These are phyloP conservation scores for Blastobotrys mokoenaii DNA, from an alignment of 805 yeast genomes.

Conservation along the genomic window DNA sequence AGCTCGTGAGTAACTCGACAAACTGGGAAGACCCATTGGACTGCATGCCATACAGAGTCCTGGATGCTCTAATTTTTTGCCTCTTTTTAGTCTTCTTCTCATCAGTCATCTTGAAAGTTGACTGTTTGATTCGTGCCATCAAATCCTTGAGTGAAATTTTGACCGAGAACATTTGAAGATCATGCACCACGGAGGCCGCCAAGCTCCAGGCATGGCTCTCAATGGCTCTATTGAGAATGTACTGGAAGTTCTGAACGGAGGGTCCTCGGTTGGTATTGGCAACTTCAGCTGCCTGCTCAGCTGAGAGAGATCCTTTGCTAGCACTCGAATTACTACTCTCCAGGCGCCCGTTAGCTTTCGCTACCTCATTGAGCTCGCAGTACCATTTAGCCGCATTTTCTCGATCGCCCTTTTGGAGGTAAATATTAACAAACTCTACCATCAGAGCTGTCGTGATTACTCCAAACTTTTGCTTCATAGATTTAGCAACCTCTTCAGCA, in stretches of 20 bases:
- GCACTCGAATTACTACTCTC: neutral
- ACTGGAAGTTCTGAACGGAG: slow-evolving; percentile 4
- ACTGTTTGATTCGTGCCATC: slow-evolving; percentile 8
- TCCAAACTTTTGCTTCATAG: slow-evolving; percentile 11
- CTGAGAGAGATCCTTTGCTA: neutral
- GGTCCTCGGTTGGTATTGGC: slow-evolving; percentile 8
- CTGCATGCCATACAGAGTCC: too few species aligned
- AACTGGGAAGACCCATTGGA: neutral
- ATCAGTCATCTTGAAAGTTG: neutral
- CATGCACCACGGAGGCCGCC: slow-evolving; percentile 11
- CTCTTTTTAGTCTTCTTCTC: neutral
- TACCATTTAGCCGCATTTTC: neutral
- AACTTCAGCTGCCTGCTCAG: slow-evolving; percentile 9
- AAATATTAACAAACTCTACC: slow-evolving; percentile 13
- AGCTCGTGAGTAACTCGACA: slow-evolving; percentile 5
- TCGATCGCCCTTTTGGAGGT: slow-evolving; percentile 1
- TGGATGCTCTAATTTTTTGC: too few species aligned
- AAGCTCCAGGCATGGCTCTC: slow-evolving; percentile 10
- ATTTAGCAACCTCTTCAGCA: slow-evolving; percentile 15
- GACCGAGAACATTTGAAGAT: slow-evolving; percentile 7
- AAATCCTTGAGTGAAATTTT: slow-evolving; percentile 8
- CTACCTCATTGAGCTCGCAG: neutral
- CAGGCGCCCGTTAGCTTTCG: neutral
- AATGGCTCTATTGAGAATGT: slow-evolving; percentile 7
- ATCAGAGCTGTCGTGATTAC: slow-evolving; percentile 16